These are phyloP conservation scores for Syzygium aqueum DNA, from an alignment of 345 rosid species.

Conservation along the genomic window DNA sequence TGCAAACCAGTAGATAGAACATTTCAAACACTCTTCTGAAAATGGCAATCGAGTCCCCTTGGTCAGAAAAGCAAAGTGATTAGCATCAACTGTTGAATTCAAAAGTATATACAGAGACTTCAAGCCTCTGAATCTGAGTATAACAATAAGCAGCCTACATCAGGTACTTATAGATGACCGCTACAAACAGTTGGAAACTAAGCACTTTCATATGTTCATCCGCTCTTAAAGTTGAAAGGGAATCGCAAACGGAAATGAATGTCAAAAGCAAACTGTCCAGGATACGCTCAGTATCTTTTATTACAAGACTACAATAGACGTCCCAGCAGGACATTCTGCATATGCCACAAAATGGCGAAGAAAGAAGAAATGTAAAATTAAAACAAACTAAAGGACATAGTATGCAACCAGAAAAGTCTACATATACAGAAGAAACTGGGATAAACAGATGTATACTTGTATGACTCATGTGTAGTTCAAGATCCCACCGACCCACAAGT, in stretches of 20 bases:
- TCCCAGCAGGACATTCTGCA: neutral
- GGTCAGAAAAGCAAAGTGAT: neutral
- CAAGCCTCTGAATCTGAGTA: neutral
- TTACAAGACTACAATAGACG: neutral
- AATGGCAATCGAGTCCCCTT: neutral
- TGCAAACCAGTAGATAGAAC: constrained; percentile 4
- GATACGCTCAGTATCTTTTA: neutral
- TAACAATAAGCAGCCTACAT: neutral
- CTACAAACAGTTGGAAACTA: neutral
- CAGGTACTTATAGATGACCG: neutral
- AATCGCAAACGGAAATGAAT: neutral
- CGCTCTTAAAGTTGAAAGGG: neutral
- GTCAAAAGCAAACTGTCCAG: neutral
- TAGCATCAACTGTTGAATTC: neutral
- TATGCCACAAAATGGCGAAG: neutral
- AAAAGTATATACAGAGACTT: neutral
- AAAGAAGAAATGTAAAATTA: neutral
- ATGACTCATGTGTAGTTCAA: neutral
- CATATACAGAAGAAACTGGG: neutral
- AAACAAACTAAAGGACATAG: neutral
- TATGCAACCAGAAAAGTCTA: neutral
- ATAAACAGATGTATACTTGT: neutral
- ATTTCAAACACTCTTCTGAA: neutral
- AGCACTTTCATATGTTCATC: neutral
- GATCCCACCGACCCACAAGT: neutral